Evolutionary conservation across 192 early-diverging fungal genomes (phyloP), one percentile per base, ranked within the genome.

Genomic region (Entomortierella beljakovae): DNA sequence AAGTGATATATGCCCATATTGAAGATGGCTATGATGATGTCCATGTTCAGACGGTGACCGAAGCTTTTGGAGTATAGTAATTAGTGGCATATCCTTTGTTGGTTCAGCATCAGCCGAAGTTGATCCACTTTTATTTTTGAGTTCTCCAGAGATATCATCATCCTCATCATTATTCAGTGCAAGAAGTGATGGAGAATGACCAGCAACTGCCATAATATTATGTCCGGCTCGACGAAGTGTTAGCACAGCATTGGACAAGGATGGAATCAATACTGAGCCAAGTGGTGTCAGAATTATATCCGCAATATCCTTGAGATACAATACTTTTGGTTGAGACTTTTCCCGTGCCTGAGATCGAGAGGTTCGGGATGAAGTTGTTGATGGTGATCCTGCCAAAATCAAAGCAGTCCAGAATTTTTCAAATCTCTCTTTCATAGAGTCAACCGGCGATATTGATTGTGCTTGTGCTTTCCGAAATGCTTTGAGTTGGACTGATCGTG

Each of bases 281-380:
- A 86, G 72, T 6, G 62, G 59, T 10, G 83, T 77, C 33, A 74
- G 73, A 49, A 85, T 80, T 18, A 84, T 58, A 33, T 87, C 82
- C 15, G 79, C 80, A 63, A 82, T 79, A 57, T 88, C 87, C 23
- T 82, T 70, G 22, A 88, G 58, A 37, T 84, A 88, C 9, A 88
- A 46, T 25, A 88, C 74, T 50, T 82, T 84, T 23, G 83, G 81
- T 6, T 55, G 8, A 23, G 57, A 40, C 15, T 54, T 54, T 50
- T 20, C 6, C 7, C 64, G 33, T 13, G 40, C 10, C 1, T 57
- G 18, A 18, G 34, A 34, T 16, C 25, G 28, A 2, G 38, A 28
- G 49, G 59, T 32, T 11, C 40, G 8, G n/a, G 57, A 29, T n/a
- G 59, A 32, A 2, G 43, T 13, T n/a, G 52, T 26, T 18, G 64